Percentiles rank a stretch among this genome's conserved stretches.
Conservation (phyloP, 257 asterid species). For the Oldenlandia corymbosa region DNA sequence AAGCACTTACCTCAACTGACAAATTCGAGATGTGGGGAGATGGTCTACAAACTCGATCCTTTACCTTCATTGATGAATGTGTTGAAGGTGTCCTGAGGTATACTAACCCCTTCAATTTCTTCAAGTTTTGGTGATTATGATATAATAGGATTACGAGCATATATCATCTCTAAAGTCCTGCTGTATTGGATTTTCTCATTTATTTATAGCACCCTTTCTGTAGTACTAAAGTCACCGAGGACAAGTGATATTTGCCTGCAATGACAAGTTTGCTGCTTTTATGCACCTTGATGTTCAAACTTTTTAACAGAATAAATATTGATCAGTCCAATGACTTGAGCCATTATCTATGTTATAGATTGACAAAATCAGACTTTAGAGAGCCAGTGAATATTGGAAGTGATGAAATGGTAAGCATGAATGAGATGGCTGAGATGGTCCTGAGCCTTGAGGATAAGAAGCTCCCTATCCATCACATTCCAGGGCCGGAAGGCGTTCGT, state of each 20-base stretch:
- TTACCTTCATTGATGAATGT: constrained; percentile 75
- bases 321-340: background rate
- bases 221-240: background rate
- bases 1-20: constrained; percentile 57
- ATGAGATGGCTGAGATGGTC: constrained; percentile 78
- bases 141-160: too few species aligned
- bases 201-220: background rate
- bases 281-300: background rate
- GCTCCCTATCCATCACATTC: constrained; percentile 74
- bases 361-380: constrained; percentile 72
- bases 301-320: background rate
- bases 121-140: background rate
- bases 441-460: constrained; percentile 64
- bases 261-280: background rate
- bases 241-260: too few species aligned
- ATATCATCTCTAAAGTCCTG: background rate
- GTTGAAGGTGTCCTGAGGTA: constrained; percentile 84
- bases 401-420: constrained; percentile 90
- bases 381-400: constrained; percentile 84
- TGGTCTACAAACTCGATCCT: constrained; percentile 72
- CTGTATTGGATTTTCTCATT: background rate
- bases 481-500: constrained; percentile 86
- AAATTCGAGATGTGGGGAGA: constrained; percentile 93
- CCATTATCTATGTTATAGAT: constrained; percentile 25
- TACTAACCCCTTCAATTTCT: background rate